These are phyloP conservation scores for Cucumis melo DNA, from an alignment of 306 rosid species.

Conservation along the genomic window DNA sequence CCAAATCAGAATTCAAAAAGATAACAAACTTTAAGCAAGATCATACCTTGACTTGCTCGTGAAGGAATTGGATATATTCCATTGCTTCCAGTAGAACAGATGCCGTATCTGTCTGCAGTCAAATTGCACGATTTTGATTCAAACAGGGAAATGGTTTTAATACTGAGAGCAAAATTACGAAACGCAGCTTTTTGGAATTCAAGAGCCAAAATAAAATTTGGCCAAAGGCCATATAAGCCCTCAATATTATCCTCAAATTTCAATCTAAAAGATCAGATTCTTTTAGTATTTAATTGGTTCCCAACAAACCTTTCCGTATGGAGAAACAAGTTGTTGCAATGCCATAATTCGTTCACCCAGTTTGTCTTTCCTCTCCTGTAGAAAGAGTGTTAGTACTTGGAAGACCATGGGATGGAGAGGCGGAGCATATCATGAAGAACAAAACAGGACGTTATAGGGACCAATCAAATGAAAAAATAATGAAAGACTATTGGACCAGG, in stretches of 20 bases:
- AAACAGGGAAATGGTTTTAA: background rate
- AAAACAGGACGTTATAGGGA: background rate
- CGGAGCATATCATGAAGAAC: background rate
- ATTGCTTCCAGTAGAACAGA: conserved; percentile 87
- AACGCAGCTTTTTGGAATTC: background rate
- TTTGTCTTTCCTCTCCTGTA: conserved; percentile 88
- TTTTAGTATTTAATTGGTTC: background rate
- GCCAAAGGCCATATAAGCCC: background rate
- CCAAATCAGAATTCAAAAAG: conserved; percentile 1
- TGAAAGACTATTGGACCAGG: background rate
- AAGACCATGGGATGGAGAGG: background rate
- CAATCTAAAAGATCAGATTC: background rate
- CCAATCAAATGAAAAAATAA: background rate
- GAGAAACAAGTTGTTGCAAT: conserved; percentile 95
- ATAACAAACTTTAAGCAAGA: background rate
- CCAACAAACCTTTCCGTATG: conserved; percentile 71
- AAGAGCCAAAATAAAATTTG: background rate
- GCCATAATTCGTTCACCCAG: conserved; percentile 70
- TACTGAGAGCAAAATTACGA: background rate
- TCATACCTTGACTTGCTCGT: conserved; percentile 92
- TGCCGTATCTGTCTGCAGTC: conserved; percentile 92
- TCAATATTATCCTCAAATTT: background rate
- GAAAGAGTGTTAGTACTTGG: background rate
- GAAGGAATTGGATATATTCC: conserved; percentile 89
- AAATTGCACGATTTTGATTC: background rate